These are phyloP conservation scores for Talaromyces nanjingensis DNA, from an alignment of 495 filamentous ascomycete species.

Conservation along the genomic window DNA sequence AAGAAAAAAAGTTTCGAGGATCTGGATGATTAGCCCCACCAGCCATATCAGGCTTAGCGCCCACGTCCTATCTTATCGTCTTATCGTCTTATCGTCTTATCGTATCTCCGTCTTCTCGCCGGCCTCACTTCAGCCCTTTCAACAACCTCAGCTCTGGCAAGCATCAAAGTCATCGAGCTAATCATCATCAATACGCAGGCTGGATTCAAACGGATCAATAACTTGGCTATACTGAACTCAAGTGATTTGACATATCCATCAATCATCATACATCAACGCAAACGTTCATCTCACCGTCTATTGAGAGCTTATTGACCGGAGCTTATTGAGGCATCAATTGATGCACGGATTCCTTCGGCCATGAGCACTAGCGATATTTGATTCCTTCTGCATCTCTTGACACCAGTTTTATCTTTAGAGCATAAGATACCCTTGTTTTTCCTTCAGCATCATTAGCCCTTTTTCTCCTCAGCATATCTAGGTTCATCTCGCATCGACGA, in stretches of 20 bases:
- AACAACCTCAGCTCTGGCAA: not conserved
- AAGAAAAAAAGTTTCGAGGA: not conserved
- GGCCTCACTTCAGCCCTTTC: not conserved
- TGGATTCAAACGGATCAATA: not conserved
- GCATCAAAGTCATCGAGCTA: not conserved
- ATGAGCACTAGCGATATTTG: not conserved
- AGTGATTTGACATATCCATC: not conserved
- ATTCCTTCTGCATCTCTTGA: not conserved
- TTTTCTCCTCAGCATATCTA: not conserved
- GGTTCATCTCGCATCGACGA: not conserved
- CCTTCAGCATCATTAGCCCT: not conserved
- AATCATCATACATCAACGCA: not conserved
- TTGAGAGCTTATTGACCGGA: slow-evolving; percentile 6
- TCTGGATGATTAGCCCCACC: slow-evolving; percentile 11
- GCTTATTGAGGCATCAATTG: not conserved
- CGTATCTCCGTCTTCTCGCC: not conserved
- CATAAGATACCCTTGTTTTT: not conserved
- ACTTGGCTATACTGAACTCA: not conserved
- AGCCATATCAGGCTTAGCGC: slow-evolving; percentile 15
- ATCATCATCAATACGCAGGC: not conserved
- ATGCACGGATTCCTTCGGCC: not conserved
- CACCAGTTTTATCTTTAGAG: not conserved
- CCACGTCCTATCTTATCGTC: not conserved
- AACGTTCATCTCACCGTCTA: not conserved
- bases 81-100: not conserved